Evolutionary conservation across 2,329 filamentous ascomycete species (phyloP).

Genomic region (Gaeumannomyces tritici): DNA sequence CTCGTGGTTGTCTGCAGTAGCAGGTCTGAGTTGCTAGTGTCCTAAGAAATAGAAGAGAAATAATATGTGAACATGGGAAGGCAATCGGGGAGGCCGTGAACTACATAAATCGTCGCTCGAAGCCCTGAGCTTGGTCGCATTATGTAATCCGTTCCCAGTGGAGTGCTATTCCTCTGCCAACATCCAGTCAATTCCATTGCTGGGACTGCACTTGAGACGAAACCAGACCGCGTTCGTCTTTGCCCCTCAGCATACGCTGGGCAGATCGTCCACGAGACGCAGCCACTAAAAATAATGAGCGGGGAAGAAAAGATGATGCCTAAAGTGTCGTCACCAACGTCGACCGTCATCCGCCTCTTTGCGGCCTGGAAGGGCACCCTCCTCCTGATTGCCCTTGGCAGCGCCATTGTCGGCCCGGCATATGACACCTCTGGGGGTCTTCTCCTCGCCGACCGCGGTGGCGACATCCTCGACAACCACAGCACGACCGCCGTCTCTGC

Average conservation of each 20-base stretch:
- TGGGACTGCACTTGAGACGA: background rate
- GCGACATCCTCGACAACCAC: slow-evolving; percentile 16
- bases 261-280: background rate
- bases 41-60: background rate
- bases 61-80: too few species aligned
- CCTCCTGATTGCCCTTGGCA: slow-evolving; percentile 46
- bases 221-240: background rate
- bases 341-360: slow-evolving; percentile 30
- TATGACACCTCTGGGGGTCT: slow-evolving; percentile 71
- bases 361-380: slow-evolving; percentile 58
- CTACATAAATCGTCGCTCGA: too few species aligned
- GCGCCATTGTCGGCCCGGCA: slow-evolving; percentile 41
- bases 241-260: background rate
- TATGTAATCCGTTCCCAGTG: too few species aligned
- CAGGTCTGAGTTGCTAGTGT: too few species aligned
- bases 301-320: background rate
- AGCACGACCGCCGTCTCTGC: slow-evolving; percentile 11
- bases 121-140: too few species aligned
- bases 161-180: too few species aligned
- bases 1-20: background rate
- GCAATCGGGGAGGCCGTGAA: too few species aligned
- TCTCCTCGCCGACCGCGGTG: slow-evolving; percentile 24
- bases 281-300: background rate
- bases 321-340: slow-evolving; percentile 16
- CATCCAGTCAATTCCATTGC: background rate